Evolutionary conservation across 352 stramenopile species (phyloP).

Genomic region (Elongisporangium senticosum): DNA sequence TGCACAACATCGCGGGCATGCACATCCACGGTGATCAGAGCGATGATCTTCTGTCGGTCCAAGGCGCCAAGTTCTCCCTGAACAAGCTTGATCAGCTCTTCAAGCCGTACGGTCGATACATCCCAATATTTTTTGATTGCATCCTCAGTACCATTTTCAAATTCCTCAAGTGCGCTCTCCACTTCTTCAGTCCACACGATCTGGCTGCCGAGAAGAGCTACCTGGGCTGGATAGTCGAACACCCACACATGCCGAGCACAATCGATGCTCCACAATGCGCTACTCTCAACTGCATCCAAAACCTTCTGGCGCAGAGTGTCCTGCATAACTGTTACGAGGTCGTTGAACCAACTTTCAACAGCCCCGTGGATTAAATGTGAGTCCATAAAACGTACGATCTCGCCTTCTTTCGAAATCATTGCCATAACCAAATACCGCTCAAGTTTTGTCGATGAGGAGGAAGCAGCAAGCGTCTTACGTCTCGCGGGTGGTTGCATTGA

Average conservation of each 20-base stretch:
- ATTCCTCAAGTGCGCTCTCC: conserved; percentile 88
- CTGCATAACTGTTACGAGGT: conserved; percentile 93
- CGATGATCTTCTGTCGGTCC: conserved; percentile 93
- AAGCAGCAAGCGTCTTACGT: conserved; percentile 1
- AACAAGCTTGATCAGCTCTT: conserved; percentile 92
- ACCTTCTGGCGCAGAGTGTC: conserved; percentile 80
- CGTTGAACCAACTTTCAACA: conserved; percentile 93
- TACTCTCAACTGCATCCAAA: conserved; percentile 89
- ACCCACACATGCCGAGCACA: conserved; percentile 82
- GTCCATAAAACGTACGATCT: conserved; percentile 83
- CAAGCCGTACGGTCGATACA: conserved; percentile 86
- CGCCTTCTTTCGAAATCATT: conserved; percentile 96
- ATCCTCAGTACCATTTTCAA: conserved; percentile 94
- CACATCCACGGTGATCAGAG: conserved; percentile 97
- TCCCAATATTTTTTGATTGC: conserved; percentile 94
- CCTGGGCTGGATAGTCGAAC: conserved; percentile 86
- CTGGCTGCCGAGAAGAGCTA: conserved; percentile 86
- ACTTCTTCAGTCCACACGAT: conserved; percentile 94
- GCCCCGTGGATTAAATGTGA: conserved; percentile 80
- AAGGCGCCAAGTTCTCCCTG: conserved; percentile 66
- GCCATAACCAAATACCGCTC: conserved; percentile 74
- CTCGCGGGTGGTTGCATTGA: not conserved
- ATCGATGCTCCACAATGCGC: conserved; percentile 89
- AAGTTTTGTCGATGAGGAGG: conserved; percentile 10
- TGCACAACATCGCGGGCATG: conserved; percentile 94